These are phyloP conservation scores for Podospora pseudopauciseta DNA, from an alignment of 495 filamentous ascomycete genomes.

Conservation along the genomic window DNA sequence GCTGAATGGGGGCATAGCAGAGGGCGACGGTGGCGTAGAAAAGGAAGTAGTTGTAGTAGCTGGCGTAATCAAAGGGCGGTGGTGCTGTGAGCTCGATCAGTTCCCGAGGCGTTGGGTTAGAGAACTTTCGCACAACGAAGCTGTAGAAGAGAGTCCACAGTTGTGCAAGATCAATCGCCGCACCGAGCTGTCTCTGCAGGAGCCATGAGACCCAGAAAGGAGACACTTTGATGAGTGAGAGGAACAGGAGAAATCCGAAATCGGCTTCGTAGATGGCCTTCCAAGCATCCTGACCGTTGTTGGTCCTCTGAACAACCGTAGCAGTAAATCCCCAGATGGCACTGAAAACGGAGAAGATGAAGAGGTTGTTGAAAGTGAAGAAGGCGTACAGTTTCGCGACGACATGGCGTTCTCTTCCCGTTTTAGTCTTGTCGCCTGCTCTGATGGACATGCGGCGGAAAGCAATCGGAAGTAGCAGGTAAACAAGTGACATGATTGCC, in stretches of 20 bases:
- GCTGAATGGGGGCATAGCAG: slow-evolving; percentile 82
- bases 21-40: slow-evolving; percentile 90
- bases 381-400: slow-evolving; percentile 88
- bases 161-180: slow-evolving; percentile 85
- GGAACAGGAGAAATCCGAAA: slow-evolving; percentile 59
- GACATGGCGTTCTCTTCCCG: slow-evolving; percentile 89
- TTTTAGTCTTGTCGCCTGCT: slow-evolving; percentile 85
- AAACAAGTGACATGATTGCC: slow-evolving; percentile 82
- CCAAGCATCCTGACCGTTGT: slow-evolving; percentile 56
- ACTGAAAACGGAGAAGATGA: slow-evolving; percentile 88
- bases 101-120: slow-evolving; percentile 84
- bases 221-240: slow-evolving; percentile 70
- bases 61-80: slow-evolving; percentile 88
- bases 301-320: slow-evolving; percentile 55
- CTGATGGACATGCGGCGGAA: slow-evolving; percentile 77
- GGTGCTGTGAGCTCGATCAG: slow-evolving; percentile 92
- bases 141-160: slow-evolving; percentile 74
- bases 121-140: slow-evolving; percentile 77
- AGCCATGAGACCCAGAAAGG: slow-evolving; percentile 94
- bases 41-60: slow-evolving; percentile 94
- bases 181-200: slow-evolving; percentile 86
- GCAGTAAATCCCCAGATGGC: slow-evolving; percentile 70
- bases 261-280: slow-evolving; percentile 60
- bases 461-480: slow-evolving; percentile 81
- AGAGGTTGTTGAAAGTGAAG: slow-evolving; percentile 95